Evolutionary conservation across 139 green algal genomes (phyloP).

Genomic region (Micractinium conductrix): DNA sequence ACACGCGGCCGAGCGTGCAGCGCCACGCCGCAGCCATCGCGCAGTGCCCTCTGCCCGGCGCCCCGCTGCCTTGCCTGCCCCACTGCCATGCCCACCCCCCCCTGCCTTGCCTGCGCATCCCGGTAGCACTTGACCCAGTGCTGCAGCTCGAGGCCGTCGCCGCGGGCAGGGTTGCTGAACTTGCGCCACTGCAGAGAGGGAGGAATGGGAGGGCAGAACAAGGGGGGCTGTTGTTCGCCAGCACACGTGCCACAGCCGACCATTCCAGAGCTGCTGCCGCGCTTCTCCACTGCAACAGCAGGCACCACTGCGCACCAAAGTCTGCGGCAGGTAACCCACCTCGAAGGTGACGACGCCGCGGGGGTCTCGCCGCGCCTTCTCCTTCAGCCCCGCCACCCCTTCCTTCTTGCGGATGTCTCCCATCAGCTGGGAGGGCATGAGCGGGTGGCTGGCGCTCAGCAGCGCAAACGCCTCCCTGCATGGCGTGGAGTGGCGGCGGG

Average conservation of each 20-base stretch:
- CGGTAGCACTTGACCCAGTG: slow-evolving; percentile 88
- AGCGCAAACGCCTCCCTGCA: slow-evolving; percentile 91
- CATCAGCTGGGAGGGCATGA: slow-evolving; percentile 76
- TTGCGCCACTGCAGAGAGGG: slow-evolving; percentile 47
- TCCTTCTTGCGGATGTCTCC: slow-evolving; percentile 61
- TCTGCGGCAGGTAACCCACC: neutral
- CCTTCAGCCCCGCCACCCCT: slow-evolving; percentile 48
- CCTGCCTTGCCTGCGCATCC: slow-evolving; percentile 1
- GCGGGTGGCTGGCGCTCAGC: slow-evolving; percentile 82
- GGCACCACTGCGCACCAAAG: no score
- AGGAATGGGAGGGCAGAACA: neutral
- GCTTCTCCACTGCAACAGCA: no score
- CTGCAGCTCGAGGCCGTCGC: slow-evolving; percentile 76
- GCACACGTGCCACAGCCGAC: no score
- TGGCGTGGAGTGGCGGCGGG: slow-evolving; percentile 37
- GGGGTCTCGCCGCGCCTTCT: slow-evolving; percentile 59
- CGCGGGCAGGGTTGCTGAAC: slow-evolving; percentile 81
- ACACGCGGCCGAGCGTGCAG: neutral
- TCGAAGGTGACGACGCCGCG: slow-evolving; percentile 19
- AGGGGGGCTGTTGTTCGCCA: no score
- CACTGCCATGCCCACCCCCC: neutral
- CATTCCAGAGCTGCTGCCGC: no score
- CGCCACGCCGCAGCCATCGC: no score
- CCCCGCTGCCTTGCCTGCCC: neutral
- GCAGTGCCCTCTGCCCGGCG: neutral